A percentile compares a stretch with the other conserved stretches of the same genome.
Evolutionary conservation across 768 basidiomycete species (phyloP).

Genomic region (Tylopilus cervinicoccineus): DNA sequence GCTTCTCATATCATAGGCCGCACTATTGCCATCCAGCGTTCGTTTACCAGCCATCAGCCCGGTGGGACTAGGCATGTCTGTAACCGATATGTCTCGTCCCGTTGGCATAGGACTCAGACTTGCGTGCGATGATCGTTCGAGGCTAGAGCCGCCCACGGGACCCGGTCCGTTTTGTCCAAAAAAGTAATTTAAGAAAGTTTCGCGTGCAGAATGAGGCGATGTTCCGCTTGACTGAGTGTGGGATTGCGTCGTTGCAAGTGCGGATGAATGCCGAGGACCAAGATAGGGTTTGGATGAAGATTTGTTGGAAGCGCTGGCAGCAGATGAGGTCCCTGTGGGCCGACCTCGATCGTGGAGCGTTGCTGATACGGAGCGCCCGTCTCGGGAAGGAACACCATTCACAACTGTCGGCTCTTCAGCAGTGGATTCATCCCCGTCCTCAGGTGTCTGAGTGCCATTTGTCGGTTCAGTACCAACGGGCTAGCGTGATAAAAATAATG

Average conservation of each 20-base stretch:
- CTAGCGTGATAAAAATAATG: constrained; percentile 32
- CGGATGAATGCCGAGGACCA: constrained; percentile 34
- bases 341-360: constrained; percentile 73
- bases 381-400: constrained; percentile 52
- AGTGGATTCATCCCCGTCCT: constrained; percentile 64
- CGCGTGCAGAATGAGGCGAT: constrained; percentile 62
- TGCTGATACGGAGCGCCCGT: constrained; percentile 71
- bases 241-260: constrained; percentile 29
- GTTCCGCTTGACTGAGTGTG: constrained; percentile 31
- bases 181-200: constrained; percentile 96
- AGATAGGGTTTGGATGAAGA: constrained; percentile 26
- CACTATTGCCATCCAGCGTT: constrained; percentile 67
- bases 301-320: constrained; percentile 23
- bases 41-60: constrained; percentile 68
- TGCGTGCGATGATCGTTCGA: constrained; percentile 36
- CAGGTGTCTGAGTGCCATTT: constrained; percentile 47
- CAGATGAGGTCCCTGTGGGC: constrained; percentile 36
- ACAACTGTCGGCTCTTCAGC: constrained; percentile 52
- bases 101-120: constrained; percentile 39
- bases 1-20: constrained; percentile 98
- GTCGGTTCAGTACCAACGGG: constrained; percentile 60
- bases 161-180: constrained; percentile 90
- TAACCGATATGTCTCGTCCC: constrained; percentile 62
- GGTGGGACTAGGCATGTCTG: constrained; percentile 46
- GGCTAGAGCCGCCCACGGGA: constrained; percentile 54